phyloP scores from a whole-genome alignment of 805 yeast species.

The Candida michaelii region DNA sequence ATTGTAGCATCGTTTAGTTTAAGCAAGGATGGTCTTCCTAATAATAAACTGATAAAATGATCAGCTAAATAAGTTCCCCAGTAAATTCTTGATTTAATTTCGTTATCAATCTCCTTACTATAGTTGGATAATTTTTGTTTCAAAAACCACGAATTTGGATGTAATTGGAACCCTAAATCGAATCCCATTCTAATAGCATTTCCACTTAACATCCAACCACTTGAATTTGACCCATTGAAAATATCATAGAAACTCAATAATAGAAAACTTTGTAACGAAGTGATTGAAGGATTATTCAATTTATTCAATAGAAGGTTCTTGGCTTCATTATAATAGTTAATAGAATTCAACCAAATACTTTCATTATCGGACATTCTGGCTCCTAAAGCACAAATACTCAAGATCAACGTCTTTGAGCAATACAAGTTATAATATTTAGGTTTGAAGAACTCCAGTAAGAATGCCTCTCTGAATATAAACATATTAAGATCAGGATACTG shows the following conservation, averaged over 20 bases:
- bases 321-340: slow-evolving; percentile 48
- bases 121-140: slow-evolving; percentile 35
- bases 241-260: slow-evolving; percentile 61
- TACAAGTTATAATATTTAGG: slow-evolving; percentile 52
- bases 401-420: slow-evolving; percentile 54
- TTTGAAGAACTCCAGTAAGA: slow-evolving; percentile 58
- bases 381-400: slow-evolving; percentile 61
- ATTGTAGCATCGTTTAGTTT: slow-evolving; percentile 59
- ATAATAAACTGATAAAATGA: slow-evolving; percentile 56
- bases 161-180: slow-evolving; percentile 62
- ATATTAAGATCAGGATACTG: slow-evolving; percentile 63
- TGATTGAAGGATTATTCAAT: slow-evolving; percentile 47
- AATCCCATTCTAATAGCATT: slow-evolving; percentile 64
- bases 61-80: slow-evolving; percentile 71
- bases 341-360: slow-evolving; percentile 40
- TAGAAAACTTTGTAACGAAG: slow-evolving; percentile 59
- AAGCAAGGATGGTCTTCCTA: slow-evolving; percentile 58
- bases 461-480: slow-evolving; percentile 64
- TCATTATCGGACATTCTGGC: slow-evolving; percentile 49
- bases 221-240: slow-evolving; percentile 56
- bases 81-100: slow-evolving; percentile 57
- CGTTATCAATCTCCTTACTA: slow-evolving; percentile 48
- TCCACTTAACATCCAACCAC: slow-evolving; percentile 65
- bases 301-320: slow-evolving; percentile 40
- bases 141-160: slow-evolving; percentile 59